Evolutionary conservation across 2,329 filamentous ascomycete species (phyloP).

Genomic region (Akanthomyces dipterigenus): DNA sequence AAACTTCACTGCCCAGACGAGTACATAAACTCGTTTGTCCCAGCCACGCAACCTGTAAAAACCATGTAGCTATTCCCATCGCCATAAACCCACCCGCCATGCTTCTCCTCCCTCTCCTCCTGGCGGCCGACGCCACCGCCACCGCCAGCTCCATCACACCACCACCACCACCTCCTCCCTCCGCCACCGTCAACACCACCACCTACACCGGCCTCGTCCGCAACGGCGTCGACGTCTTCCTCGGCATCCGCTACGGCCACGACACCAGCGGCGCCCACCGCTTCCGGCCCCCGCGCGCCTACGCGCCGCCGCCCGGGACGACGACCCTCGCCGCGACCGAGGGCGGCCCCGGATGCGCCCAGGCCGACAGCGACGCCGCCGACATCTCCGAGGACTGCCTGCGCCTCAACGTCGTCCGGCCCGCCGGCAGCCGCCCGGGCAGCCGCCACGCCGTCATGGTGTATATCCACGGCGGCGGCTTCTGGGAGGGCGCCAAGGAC

Average conservation of each 20-base stretch:
- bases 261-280: constrained; percentile 36
- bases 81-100: not conserved
- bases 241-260: constrained; percentile 39
- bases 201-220: constrained; percentile 36
- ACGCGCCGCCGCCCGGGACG: constrained; percentile 24
- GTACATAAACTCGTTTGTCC: not conserved
- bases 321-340: constrained; percentile 33
- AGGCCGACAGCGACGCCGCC: constrained; percentile 32
- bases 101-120: not conserved
- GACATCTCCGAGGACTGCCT: constrained; percentile 31
- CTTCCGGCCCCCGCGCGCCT: constrained; percentile 37
- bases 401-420: constrained; percentile 29
- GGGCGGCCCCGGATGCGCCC: constrained; percentile 39
- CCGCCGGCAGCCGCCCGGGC: constrained; percentile 14
- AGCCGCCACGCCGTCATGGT: constrained; percentile 30
- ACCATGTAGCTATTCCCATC: not conserved
- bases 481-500: constrained; percentile 24
- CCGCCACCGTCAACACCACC: not conserved
- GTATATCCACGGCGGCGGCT: constrained; percentile 28
- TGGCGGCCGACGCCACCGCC: not conserved
- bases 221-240: constrained; percentile 40
- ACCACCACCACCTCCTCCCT: not conserved
- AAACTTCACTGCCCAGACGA: too few species aligned
- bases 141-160: too few species aligned
- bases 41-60: not conserved